Base-by-base conservation (phyloP, 164 flowering plant genomes). In the Magnolia kwangsiensis region DNA sequence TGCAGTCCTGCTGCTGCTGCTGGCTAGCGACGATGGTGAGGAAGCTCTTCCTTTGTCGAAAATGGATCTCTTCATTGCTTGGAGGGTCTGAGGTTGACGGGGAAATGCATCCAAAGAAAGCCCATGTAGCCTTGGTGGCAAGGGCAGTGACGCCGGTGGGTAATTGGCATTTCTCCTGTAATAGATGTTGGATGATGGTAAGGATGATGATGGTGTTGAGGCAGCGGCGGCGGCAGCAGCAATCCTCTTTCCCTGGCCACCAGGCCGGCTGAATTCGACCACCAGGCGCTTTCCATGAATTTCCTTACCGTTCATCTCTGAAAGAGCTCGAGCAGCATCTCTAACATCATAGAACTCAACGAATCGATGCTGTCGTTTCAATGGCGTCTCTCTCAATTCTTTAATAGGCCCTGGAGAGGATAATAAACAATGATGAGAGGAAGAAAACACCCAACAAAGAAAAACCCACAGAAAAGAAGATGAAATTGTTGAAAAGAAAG, bases 311-410 rank as follows among this genome's bases (percentile, higher is more conserved):
- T 89, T 87, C 95, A 95, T 88, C 66, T 86, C 90, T 0, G 71
- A 49, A 0, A 89, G 77, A 49, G 99, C 98, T 74, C 77, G 83
- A 0, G 91, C 90, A 3, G 97, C 98, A 74, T 92, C 89, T 75
- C 99, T 75, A 0, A 88, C 78, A 65, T 96, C 98, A 73, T 77
- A 93, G 68, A 88, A 96, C 86, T 96, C 98, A 50, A 96, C 86
- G 69, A 92, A 96, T 50, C 86, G 83, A 71, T 93, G 98, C 37
- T 85, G 83, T 73, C 79, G 81, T 78, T 92, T 96, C 75, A 63
- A 75, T 37, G 98, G 98, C 8, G 98, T 90, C 81, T 89, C 96
- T 75, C 98, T 87, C 71, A 92, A 19, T 78, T 95, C 99, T 86
- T 87, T 93, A 71, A 95, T 88, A 0, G 81, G 76, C 19, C 99